Evolutionary conservation across 2,329 filamentous ascomycete species (phyloP).

Genomic region (Fusarium sacchari): DNA sequence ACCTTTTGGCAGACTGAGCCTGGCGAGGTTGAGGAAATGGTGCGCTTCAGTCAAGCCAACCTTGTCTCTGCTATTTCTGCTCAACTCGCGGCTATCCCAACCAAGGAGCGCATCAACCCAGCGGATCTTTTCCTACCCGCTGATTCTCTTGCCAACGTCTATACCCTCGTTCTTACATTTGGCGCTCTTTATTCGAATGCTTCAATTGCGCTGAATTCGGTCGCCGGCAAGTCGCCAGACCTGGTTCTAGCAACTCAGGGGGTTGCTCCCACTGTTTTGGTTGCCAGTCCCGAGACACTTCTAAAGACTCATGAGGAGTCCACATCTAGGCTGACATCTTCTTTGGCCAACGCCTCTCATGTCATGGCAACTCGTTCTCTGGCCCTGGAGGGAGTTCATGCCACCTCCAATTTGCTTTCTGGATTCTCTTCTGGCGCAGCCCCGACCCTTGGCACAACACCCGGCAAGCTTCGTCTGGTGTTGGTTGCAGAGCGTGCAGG

Average conservation of each 20-base stretch:
- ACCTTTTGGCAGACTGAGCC: constrained; percentile 72
- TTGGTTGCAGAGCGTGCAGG: constrained; percentile 81
- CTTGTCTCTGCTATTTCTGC: constrained; percentile 87
- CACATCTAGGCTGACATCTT: constrained; percentile 67
- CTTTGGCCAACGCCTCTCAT: constrained; percentile 74
- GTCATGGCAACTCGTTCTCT: constrained; percentile 77
- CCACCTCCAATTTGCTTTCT: constrained; percentile 61
- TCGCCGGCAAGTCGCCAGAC: constrained; percentile 78
- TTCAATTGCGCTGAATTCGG: constrained; percentile 88
- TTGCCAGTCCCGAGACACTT: constrained; percentile 79
- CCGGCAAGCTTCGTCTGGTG: constrained; percentile 82
- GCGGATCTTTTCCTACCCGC: constrained; percentile 87
- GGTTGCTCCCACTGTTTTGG: constrained; percentile 83
- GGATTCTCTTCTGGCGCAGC: constrained; percentile 66
- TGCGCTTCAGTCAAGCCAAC: constrained; percentile 84
- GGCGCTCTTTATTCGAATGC: constrained; percentile 86
- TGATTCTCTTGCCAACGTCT: constrained; percentile 81
- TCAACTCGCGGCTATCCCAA: constrained; percentile 79
- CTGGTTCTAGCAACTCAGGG: constrained; percentile 77
- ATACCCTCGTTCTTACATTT: constrained; percentile 82
- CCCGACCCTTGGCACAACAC: constrained; percentile 68
- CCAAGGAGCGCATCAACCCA: constrained; percentile 75
- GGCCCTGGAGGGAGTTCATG: constrained; percentile 75
- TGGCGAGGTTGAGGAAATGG: constrained; percentile 71
- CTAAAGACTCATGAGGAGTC: constrained; percentile 73